Conservation (phyloP, 176 grass and related monocot species). For the Urochloa ruziziensis region DNA sequence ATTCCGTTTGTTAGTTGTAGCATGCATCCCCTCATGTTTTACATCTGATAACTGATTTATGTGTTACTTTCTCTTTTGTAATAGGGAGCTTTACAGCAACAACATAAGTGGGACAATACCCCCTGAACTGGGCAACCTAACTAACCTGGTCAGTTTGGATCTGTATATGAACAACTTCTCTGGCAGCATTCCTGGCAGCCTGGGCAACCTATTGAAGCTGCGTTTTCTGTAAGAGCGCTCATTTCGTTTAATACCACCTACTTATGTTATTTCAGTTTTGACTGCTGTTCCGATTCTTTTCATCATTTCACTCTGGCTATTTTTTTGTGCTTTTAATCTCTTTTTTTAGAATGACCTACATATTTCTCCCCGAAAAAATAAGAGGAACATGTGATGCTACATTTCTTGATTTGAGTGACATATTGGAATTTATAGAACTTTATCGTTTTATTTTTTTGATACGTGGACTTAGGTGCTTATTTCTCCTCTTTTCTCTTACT, state of each 20-base stretch:
- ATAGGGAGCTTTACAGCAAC: constrained; percentile 86
- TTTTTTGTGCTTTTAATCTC: not conserved
- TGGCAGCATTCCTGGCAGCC: constrained; percentile 49
- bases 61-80: not conserved
- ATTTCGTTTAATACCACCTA: not conserved
- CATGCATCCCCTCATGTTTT: not conserved
- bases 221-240: constrained; percentile 69
- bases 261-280: constrained; percentile 9
- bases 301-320: not conserved
- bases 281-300: constrained; percentile 20
- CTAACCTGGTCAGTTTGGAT: constrained; percentile 83
- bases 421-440: not conserved
- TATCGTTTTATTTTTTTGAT: not conserved
- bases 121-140: constrained; percentile 75
- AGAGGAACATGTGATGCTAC: constrained; percentile 12
- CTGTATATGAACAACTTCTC: constrained; percentile 70
- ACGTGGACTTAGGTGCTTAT: not conserved
- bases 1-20: not conserved
- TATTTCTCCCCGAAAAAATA: not conserved
- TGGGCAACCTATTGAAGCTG: constrained; percentile 66
- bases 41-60: constrained; percentile 25
- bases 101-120: constrained; percentile 71
- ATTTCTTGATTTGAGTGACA: not conserved
- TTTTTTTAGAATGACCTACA: constrained; percentile 23
- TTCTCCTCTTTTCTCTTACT: not conserved